Percentiles rank a stretch among this genome's conserved stretches.
Conservation (phyloP, 176 grass and related monocot genomes). For the Carex myosuroides region DNA sequence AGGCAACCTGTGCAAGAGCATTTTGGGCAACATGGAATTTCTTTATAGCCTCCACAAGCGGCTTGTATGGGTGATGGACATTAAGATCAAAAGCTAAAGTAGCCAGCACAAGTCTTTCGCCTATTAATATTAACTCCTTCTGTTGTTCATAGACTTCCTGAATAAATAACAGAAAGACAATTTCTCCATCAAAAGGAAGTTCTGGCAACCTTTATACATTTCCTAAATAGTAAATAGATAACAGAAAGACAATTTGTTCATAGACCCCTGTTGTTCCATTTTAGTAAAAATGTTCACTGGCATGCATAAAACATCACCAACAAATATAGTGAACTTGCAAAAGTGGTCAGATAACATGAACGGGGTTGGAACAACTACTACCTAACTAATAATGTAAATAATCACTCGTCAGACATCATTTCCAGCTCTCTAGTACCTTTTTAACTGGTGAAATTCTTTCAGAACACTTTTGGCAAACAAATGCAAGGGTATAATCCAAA, state of each 20-base stretch:
- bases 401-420: not conserved
- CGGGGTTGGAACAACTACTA: not conserved
- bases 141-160: slow-evolving; percentile 94
- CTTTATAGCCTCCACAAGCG: slow-evolving; percentile 87
- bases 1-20: slow-evolving; percentile 95
- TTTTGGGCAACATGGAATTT: slow-evolving; percentile 89
- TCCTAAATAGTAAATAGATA: not conserved
- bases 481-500: not conserved
- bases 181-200: not conserved
- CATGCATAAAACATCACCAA: not conserved
- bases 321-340: not conserved
- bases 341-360: not conserved
- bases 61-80: slow-evolving; percentile 81
- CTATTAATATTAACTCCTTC: slow-evolving; percentile 91
- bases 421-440: not conserved
- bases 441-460: not conserved
- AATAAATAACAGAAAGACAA: slow-evolving; percentile 22
- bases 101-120: slow-evolving; percentile 73
- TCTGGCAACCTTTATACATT: not conserved
- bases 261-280: not conserved
- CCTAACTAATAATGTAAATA: not conserved
- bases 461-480: not conserved
- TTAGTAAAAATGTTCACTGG: not conserved
- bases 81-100: slow-evolving; percentile 88
- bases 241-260: not conserved